These are phyloP conservation scores for Hippophae rhamnoides DNA, from an alignment of 306 rosid species.

Conservation along the genomic window DNA sequence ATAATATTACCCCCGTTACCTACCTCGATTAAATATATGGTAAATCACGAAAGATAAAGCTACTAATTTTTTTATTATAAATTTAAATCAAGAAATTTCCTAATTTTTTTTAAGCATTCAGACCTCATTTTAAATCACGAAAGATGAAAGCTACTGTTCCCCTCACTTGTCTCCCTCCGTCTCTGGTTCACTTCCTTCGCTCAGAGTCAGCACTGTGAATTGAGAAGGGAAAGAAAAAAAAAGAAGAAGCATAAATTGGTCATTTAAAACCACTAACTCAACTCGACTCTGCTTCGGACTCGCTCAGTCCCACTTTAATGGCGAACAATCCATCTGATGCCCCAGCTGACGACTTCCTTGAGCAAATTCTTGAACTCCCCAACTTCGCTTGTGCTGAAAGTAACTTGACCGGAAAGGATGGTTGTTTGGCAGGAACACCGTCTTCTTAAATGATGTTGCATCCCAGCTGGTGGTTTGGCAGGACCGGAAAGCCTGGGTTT, in stretches of 20 bases:
- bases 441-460: slow-evolving; percentile 68
- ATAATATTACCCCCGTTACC: too few relatives aligned
- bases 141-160: slow-evolving; percentile 29
- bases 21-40: too few relatives aligned
- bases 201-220: slow-evolving; percentile 7
- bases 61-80: too few relatives aligned
- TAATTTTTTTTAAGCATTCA: too few relatives aligned
- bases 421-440: slow-evolving; percentile 32
- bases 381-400: slow-evolving; percentile 52
- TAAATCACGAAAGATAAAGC: too few relatives aligned
- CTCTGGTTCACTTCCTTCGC: neutral
- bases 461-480: slow-evolving; percentile 37
- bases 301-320: slow-evolving; percentile 26
- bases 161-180: neutral
- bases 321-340: slow-evolving; percentile 71
- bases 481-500: slow-evolving; percentile 46
- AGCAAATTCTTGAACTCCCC: slow-evolving; percentile 77
- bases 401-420: slow-evolving; percentile 37
- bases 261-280: slow-evolving; percentile 17
- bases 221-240: neutral
- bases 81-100: too few relatives aligned
- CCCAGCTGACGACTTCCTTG: slow-evolving; percentile 75
- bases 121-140: slow-evolving; percentile 2
- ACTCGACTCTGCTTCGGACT: slow-evolving; percentile 16
- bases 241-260: slow-evolving; percentile 22